phyloP scores from a whole-genome alignment of 2,329 filamentous ascomycete species.

The Amauroascus niger region DNA sequence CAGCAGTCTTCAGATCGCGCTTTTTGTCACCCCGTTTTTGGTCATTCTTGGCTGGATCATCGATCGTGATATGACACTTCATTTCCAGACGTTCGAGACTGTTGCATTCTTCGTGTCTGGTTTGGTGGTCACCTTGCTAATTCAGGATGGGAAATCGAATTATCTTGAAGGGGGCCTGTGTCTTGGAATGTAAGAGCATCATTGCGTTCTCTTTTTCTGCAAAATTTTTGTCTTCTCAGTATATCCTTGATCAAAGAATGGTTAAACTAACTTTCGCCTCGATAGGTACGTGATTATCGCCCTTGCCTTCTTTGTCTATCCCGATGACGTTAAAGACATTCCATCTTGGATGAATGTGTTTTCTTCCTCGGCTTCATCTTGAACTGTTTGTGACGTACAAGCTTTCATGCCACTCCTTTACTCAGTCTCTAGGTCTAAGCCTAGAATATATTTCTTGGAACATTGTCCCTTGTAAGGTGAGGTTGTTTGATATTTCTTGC shows the following conservation, averaged over 20 bases:
- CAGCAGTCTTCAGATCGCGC: slow-evolving; percentile 71
- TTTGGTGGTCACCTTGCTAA: slow-evolving; percentile 61
- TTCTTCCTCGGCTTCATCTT: not conserved
- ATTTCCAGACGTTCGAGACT: slow-evolving; percentile 72
- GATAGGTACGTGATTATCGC: slow-evolving; percentile 38
- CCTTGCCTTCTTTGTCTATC: slow-evolving; percentile 42
- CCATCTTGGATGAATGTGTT: not conserved
- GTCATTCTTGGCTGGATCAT: slow-evolving; percentile 74
- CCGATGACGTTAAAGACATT: slow-evolving; percentile 29
- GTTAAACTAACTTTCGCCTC: slow-evolving; percentile 9
- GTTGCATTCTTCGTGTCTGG: slow-evolving; percentile 68
- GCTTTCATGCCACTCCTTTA: no score
- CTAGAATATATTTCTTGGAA: not conserved
- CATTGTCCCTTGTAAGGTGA: not conserved
- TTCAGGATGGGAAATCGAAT: slow-evolving; percentile 74
- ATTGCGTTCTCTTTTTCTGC: not conserved
- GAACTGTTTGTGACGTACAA: no score
- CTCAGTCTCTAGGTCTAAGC: not conserved
- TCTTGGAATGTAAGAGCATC: slow-evolving; percentile 41
- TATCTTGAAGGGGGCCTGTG: slow-evolving; percentile 74
- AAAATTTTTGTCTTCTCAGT: not conserved
- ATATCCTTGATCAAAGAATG: not conserved
- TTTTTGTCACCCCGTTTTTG: slow-evolving; percentile 70
- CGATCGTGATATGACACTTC: slow-evolving; percentile 61
- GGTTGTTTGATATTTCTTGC: not conserved